Evolutionary conservation across 208 protist species (phyloP), one percentile per base, ranked within the genome.

Genomic region (Leptomonas seymouri): DNA sequence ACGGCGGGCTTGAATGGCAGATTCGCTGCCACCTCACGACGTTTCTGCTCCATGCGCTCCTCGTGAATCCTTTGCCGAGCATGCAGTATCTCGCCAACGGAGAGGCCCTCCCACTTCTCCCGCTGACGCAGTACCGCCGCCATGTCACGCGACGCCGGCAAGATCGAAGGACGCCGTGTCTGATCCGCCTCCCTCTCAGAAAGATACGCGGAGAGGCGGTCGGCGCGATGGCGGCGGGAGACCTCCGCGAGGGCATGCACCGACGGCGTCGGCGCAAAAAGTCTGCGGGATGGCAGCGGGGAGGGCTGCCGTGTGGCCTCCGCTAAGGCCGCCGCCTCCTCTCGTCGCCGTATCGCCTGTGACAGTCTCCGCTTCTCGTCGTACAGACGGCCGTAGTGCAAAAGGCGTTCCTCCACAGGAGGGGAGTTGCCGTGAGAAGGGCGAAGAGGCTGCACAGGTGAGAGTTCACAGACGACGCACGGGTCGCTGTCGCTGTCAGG

Each of bases 351-450:
- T 50, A 55, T 45, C 39, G 66, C 62, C 31, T 59, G 68, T n/a
- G 74, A 62, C 14, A 54, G 42, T 12, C 27, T 41, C 16, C 49
- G 45, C n/a, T 65, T 59, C 15, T 31, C 65, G 18, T 65, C 36
- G 65, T 79, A 84, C 44, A 57, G 20, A 6, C 54, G 54, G 39
- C 85, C 85, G 70, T 78, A 85, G 20, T 69, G 46, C 42, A 90
- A 63, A 14, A 90, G 68, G 23, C 85, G 67, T 11, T 85, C 78
- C 61, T 83, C 81, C 0, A 90, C 85, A 18, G 60, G 70, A 14
- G 60, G 36, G 15, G 63, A 25, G 12, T 49, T 12, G 25, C 44
- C 11, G 44, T 48, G 27, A 49, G 27, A 36, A 28, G 14, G 28
- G 44, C 20, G 25, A 34, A 59, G 6, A 27, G 54, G n/a, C n/a